Percentiles rank a stretch among this genome's conserved stretches.
Conservation (phyloP, 2,329 filamentous ascomycete species). For the Cadophora sp. region DNA sequence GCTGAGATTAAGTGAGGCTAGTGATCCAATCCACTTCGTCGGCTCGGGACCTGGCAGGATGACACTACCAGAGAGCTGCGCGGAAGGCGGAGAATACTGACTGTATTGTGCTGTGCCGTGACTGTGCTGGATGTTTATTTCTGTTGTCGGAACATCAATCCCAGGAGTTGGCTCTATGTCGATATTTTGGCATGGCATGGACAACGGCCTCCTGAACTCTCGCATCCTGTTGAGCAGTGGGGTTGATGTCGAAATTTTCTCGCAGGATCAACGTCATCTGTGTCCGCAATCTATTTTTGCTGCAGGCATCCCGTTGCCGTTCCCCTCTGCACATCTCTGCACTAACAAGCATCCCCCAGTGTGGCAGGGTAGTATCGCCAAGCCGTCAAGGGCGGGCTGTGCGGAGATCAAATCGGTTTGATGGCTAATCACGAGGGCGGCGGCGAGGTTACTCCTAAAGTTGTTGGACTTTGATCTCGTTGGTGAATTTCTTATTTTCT, state of each 20-base stretch:
- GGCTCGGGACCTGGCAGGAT: conserved; percentile 5
- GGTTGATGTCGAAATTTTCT: not conserved
- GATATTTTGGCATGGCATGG: not conserved
- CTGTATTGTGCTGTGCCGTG: not conserved
- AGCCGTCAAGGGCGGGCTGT: not conserved
- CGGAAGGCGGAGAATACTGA: not conserved
- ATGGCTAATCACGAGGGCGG: not conserved
- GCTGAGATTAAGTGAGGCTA: not conserved
- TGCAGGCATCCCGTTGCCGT: not conserved
- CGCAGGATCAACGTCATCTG: conserved; percentile 2
- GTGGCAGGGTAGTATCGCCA: not conserved
- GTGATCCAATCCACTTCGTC: not conserved
- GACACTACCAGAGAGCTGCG: not conserved
- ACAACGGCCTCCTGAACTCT: not conserved
- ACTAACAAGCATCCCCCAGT: not conserved
- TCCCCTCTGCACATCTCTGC: not conserved
- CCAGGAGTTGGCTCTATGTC: not conserved
- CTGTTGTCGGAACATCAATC: not conserved
- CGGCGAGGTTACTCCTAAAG: too few species aligned
- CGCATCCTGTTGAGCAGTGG: not conserved
- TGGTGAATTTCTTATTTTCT: too few species aligned
- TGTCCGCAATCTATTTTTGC: conserved; percentile 7
- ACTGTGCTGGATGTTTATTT: not conserved
- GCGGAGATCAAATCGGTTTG: not conserved
- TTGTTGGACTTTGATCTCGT: too few species aligned